Evolutionary conservation across 2,329 filamentous ascomycete genomes (phyloP).

Genomic region (Westerdykella ornata): DNA sequence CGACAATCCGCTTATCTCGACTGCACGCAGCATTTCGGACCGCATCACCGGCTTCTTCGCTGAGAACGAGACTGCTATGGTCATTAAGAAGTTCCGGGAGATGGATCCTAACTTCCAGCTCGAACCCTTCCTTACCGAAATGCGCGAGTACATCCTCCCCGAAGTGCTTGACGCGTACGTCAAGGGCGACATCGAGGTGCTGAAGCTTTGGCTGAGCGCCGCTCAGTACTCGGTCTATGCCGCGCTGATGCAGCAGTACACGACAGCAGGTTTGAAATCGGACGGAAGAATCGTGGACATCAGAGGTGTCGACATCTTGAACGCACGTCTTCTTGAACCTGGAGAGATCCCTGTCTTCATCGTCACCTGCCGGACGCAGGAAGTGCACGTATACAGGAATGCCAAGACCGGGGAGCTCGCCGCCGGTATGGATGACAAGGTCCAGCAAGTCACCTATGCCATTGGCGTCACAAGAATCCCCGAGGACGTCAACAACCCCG

Average conservation of each 20-base stretch:
- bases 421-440: conserved; percentile 97
- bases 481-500: conserved; percentile 93
- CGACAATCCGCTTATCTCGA: conserved; percentile 90
- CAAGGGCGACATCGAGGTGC: conserved; percentile 83
- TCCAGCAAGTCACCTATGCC: conserved; percentile 95
- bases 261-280: conserved; percentile 83
- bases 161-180: conserved; percentile 98
- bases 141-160: conserved; percentile 95
- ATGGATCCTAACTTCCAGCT: conserved; percentile 95
- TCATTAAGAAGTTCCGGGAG: conserved; percentile 94
- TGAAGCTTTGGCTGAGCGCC: conserved; percentile 92
- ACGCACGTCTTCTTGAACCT: conserved; percentile 72
- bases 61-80: conserved; percentile 94
- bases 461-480: conserved; percentile 91
- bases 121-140: conserved; percentile 88
- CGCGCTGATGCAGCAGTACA: conserved; percentile 94
- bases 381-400: conserved; percentile 95
- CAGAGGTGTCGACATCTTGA: conserved; percentile 80
- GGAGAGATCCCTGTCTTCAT: conserved; percentile 94
- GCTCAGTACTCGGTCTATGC: conserved; percentile 96
- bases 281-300: conserved; percentile 95
- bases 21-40: conserved; percentile 89
- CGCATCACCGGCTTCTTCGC: conserved; percentile 92
- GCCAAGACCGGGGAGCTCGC: conserved; percentile 83
- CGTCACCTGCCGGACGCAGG: conserved; percentile 91